Percentiles rank a stretch among this genome's conserved stretches.
phyloP scores from a whole-genome alignment of 441 rosid species.

The Pelargonium cotyledonis region DNA sequence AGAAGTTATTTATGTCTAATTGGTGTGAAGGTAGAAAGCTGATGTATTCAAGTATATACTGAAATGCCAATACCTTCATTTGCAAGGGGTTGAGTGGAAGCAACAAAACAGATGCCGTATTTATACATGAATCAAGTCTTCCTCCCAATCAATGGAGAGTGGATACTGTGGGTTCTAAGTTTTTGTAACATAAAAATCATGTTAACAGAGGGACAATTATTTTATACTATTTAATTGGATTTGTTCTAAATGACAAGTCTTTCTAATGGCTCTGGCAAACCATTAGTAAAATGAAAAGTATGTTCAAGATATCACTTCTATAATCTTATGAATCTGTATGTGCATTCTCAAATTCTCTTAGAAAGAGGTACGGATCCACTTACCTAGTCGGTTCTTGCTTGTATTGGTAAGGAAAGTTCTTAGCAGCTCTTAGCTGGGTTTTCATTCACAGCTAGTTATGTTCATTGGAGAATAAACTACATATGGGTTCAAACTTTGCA shows the following conservation, averaged over 20 bases:
- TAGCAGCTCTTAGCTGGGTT: no score
- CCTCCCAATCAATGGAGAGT: not conserved
- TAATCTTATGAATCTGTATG: no score
- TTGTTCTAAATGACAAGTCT: no score
- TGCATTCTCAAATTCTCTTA: not conserved
- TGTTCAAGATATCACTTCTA: no score
- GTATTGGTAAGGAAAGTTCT: no score
- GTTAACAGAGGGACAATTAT: not conserved
- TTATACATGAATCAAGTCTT: not conserved
- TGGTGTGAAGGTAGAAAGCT: not conserved
- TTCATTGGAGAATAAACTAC: not conserved
- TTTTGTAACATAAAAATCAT: not conserved
- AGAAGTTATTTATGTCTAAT: not conserved
- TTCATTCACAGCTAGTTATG: not conserved
- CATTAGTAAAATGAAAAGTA: no score
- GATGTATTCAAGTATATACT: not conserved
- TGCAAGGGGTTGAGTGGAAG: not conserved
- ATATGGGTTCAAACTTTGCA: not conserved
- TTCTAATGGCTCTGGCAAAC: no score
- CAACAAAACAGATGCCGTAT: not conserved
- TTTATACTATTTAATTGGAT: not conserved
- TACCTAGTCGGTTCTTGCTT: no score
- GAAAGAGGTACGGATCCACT: not conserved
- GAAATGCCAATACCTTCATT: not conserved
- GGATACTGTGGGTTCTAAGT: not conserved